Percentiles rank a stretch among this genome's conserved stretches.
These are phyloP conservation scores for Vigna hirtella DNA, from an alignment of 306 rosid species.

Conservation along the genomic window DNA sequence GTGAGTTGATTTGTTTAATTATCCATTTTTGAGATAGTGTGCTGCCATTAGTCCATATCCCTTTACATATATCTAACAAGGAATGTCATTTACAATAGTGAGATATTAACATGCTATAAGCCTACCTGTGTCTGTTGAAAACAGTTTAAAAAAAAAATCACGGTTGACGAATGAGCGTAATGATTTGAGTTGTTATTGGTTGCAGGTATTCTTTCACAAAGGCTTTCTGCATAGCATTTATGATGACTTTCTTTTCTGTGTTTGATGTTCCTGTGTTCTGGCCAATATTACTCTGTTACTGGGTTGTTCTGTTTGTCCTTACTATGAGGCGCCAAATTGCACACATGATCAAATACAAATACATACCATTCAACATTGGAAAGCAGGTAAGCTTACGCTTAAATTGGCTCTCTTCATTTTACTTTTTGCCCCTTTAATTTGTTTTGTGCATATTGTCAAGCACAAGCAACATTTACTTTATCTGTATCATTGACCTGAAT, in stretches of 20 bases:
- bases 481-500: not conserved
- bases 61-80: not conserved
- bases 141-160: not conserved
- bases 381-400: conserved; percentile 68
- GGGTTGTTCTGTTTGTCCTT: conserved; percentile 87
- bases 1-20: not conserved
- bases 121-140: not conserved
- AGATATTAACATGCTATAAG: not conserved
- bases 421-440: not conserved
- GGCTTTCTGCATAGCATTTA: conserved; percentile 78
- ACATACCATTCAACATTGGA: conserved; percentile 79
- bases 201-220: conserved; percentile 93
- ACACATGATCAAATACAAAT: conserved; percentile 93
- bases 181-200: not conserved
- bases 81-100: not conserved
- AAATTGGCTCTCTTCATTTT: conserved; percentile 24
- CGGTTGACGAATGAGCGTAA: not conserved
- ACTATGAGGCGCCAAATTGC: conserved; percentile 95
- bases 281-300: conserved; percentile 90
- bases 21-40: not conserved
- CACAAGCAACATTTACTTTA: not conserved
- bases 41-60: conserved; percentile 2
- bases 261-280: conserved; percentile 96
- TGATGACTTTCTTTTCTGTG: conserved; percentile 89
- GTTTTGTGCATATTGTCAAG: not conserved